Conservation (phyloP, 768 basidiomycete species). For the Clavulina sp. region DNA sequence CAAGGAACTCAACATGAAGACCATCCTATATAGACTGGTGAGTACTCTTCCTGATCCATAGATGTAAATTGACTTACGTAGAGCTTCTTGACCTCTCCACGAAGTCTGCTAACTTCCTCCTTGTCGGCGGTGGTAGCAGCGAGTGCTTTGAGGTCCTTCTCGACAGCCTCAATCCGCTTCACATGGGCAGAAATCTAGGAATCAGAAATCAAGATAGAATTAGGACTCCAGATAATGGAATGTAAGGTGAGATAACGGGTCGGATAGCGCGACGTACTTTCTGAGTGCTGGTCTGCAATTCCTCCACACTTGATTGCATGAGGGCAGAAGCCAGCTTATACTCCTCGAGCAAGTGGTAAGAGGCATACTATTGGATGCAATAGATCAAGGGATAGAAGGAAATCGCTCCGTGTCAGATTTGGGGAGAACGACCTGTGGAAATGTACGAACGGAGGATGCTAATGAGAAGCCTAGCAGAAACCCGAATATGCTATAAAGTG, state of each 20-base stretch:
- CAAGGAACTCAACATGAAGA: constrained; percentile 46
- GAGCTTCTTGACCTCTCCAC: constrained; percentile 73
- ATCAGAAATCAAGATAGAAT: not conserved
- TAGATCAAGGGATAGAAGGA: not conserved
- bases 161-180: constrained; percentile 66
- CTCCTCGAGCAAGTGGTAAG: constrained; percentile 79
- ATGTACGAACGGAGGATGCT: constrained; percentile 37
- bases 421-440: not conserved
- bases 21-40: not conserved
- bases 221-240: not conserved
- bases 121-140: constrained; percentile 47
- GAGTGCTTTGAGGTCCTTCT: constrained; percentile 73
- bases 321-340: constrained; percentile 79
- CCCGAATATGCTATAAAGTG: constrained; percentile 54
- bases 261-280: constrained; percentile 30
- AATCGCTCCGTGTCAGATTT: no score
- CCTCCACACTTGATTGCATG: constrained; percentile 73
- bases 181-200: constrained; percentile 66
- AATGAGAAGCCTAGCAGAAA: constrained; percentile 83
- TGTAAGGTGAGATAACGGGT: constrained; percentile 1
- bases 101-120: constrained; percentile 59
- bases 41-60: not conserved
- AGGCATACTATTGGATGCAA: constrained; percentile 32
- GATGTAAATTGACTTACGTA: constrained; percentile 21
- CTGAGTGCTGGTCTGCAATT: constrained; percentile 65